Evolutionary conservation across 2,329 filamentous ascomycete genomes (phyloP).

Genomic region (Sporothrix variecibatus): DNA sequence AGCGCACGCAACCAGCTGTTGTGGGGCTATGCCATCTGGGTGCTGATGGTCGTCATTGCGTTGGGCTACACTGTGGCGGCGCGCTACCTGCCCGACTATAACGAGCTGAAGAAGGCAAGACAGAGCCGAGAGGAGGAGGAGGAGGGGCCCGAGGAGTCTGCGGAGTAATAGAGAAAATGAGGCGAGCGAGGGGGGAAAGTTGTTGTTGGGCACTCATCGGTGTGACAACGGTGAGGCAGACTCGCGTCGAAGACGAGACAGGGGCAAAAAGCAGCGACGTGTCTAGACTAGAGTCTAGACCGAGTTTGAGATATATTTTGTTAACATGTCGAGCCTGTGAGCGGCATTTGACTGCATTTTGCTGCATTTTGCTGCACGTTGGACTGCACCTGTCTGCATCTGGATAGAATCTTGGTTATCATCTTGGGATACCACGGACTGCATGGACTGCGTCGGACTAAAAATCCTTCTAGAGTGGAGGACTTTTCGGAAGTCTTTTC

Average conservation of each 20-base stretch:
- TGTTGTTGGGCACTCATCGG: not conserved
- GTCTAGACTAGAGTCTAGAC: slow-evolving; percentile 1
- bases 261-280: not conserved
- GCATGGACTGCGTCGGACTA: not conserved
- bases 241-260: not conserved
- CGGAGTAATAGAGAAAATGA: not conserved
- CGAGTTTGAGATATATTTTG: not conserved
- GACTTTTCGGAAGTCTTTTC: not conserved
- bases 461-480: slow-evolving; percentile 8
- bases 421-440: not conserved
- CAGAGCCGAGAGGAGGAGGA: not conserved
- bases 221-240: not conserved
- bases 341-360: not conserved
- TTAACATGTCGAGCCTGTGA: not conserved
- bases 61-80: slow-evolving; percentile 38
- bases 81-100: slow-evolving; percentile 42
- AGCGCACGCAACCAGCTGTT: slow-evolving; percentile 64
- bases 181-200: not conserved
- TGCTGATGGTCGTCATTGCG: slow-evolving; percentile 51
- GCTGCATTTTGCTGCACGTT: not conserved
- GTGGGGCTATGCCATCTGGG: slow-evolving; percentile 66
- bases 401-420: not conserved
- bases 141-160: not conserved
- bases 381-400: not conserved
- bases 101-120: slow-evolving; percentile 31